These are phyloP conservation scores for Camelina laxa DNA, from an alignment of 345 rosid genomes.

Conservation along the genomic window DNA sequence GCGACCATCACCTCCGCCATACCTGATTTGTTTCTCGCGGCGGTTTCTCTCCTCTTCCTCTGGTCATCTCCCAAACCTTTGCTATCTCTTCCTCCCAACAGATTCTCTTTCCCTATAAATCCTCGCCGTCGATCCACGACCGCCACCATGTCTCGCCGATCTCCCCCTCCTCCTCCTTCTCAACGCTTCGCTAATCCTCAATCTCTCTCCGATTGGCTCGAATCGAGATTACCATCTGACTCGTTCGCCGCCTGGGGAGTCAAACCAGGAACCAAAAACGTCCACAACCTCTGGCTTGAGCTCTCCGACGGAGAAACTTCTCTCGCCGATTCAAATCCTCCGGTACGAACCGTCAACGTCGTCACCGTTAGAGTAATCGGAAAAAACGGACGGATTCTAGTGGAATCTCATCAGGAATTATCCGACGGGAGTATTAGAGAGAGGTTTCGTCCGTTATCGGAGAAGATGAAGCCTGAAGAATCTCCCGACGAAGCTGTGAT, in stretches of 20 bases:
- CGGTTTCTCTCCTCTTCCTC: conserved; percentile 48
- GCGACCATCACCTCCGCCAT: conserved; percentile 38
- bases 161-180: conserved; percentile 42
- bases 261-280: conserved; percentile 92
- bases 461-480: conserved; percentile 90
- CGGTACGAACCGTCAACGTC: conserved; percentile 77
- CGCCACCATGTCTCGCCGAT: conserved; percentile 52
- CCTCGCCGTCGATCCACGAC: conserved; percentile 56
- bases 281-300: conserved; percentile 97
- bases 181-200: conserved; percentile 70
- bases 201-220: conserved; percentile 88
- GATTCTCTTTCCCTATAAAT: conserved; percentile 46
- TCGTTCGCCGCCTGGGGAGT: conserved; percentile 89
- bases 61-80: conserved; percentile 48
- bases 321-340: conserved; percentile 72
- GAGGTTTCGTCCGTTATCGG: conserved; percentile 75
- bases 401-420: conserved; percentile 81
- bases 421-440: conserved; percentile 75
- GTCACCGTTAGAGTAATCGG: conserved; percentile 65
- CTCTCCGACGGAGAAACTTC: conserved; percentile 79
- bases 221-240: conserved; percentile 76
- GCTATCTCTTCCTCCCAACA: conserved; percentile 43
- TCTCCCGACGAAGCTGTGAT: conserved; percentile 60
- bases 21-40: conserved; percentile 56
- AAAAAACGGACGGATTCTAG: conserved; percentile 45